Conservation (phyloP, 768 basidiomycete genomes). For the Tylopilus felleus region DNA sequence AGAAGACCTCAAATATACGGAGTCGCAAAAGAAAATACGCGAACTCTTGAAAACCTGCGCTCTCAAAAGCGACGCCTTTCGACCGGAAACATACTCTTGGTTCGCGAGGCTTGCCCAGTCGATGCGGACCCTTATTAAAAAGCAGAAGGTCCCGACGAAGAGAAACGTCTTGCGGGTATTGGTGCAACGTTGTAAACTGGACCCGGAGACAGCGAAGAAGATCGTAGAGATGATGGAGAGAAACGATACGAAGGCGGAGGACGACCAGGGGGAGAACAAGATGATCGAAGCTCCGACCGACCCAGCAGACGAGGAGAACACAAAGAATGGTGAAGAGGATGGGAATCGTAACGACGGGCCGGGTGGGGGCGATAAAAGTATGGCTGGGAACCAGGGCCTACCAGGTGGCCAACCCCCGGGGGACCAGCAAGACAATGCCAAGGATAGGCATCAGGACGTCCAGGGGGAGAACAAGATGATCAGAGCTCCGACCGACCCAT, state of each 20-base stretch:
- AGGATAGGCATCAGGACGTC: no score
- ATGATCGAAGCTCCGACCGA: no score
- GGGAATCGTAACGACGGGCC: neutral
- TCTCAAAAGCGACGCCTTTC: constrained; percentile 9
- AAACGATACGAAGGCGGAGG: constrained; percentile 1
- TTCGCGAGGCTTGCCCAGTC: constrained; percentile 10
- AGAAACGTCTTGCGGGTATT: constrained; percentile 19
- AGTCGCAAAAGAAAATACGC: constrained; percentile 22
- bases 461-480: no score
- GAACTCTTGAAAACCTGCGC: constrained; percentile 18
- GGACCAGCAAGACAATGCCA: no score
- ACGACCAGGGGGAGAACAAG: neutral
- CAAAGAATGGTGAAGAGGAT: neutral
- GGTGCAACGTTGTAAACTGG: constrained; percentile 26
- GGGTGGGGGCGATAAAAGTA: neutral
- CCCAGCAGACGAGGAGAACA: neutral
- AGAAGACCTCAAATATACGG: constrained; percentile 20
- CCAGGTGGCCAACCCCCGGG: no score
- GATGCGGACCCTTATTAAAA: constrained; percentile 17
- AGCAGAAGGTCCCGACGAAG: constrained; percentile 11
- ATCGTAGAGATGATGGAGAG: constrained; percentile 23
- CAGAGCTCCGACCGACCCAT: no score
- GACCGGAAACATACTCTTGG: constrained; percentile 17
- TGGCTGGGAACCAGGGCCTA: neutral
- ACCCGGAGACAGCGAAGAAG: constrained; percentile 22